Base-by-base conservation (phyloP, 208 protist species). In the Trypanosoma boissoni region DNA sequence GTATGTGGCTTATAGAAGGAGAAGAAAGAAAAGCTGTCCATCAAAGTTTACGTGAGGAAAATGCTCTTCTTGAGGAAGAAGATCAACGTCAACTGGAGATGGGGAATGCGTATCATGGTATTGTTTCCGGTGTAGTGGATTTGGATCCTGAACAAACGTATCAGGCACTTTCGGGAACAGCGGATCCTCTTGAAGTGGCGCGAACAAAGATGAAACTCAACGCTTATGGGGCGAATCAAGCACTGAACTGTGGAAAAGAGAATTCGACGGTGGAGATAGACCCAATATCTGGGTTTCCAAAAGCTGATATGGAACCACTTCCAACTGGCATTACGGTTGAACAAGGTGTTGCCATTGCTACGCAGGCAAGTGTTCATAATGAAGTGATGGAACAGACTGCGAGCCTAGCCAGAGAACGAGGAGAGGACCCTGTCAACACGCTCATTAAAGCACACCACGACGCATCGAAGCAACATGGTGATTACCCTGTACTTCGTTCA, bases 1-100 rank as follows among this genome's bases (percentile, higher is more conserved):
- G 88, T 44, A 92, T 92, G 86, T 95, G 88, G 88, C 75, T 92
- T 29, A 92, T 95, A 46, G 88, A 92, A 52, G 78, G 81, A 4
- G 85, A 92, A 72, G 88, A 91, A 59, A 80, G 85, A 27, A 95
- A 91, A 56, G 81, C 79, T 0, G 78, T 92, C 6, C 88, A 95
- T 60, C 69, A 88, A 60, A 88, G 78, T 49, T 57, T 92, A 62
- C 70, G 86, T 61, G 77, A 68, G 14, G 74, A 90, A 32, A 51
- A 63, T 3, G 59, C 36, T 24, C 59, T 95, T 27, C 49, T 95
- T 24, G 75, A 83, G 50, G 84, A 95, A 55, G 83, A 90, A 58
- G 69, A 84, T 53, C 80, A 78, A 63, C 80, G 87, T 2, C 87
- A 94, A 62, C 64, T 82, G 31, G 87, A 94, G 56, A 87, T 91